Base-by-base conservation (phyloP, 1,284 basidiomycete species). In the Trametes sp. region DNA sequence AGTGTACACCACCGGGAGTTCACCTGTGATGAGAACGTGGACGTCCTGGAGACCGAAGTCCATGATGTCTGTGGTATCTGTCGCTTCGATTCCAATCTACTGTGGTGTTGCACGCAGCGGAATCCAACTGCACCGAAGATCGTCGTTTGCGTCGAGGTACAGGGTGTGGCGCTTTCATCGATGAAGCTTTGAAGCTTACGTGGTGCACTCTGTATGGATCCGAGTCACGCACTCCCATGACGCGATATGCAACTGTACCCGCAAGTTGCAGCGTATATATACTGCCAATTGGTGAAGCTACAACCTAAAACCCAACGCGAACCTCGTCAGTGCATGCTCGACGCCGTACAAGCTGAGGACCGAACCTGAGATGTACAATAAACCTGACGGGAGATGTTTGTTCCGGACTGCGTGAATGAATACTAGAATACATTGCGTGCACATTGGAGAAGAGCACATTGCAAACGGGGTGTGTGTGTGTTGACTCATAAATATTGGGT, bases 11-110 rank as follows among this genome's bases (percentile, higher is more conserved):
- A 35, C 19, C 13, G 0, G 8, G 2, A 24, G 38, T 67, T 19
- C 51, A 76, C 77, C 77, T 62, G 77, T 79, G 10, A 79, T 70
- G 11, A 79, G 69, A 21, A 78, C 77, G 65, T 76, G 75, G 4
- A 76, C 74, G 48, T 69, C 69, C 29, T 75, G 61, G 38, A 78
- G 63, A 31, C 73, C 72, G n/a, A 79, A 67, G 68, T 78, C 74
- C 77, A 78, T 76, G 5, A 7, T 49, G 5, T 28, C 23, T 31
- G 19, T 21, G 9, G 19, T 24, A 28, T n/a, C 35, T 9, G 10
- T 4, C 16, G 14, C 23, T 11, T 41, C 33, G 28, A 48, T 26
- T n/a, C n/a, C n/a, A n/a, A n/a, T n/a, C n/a, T n/a, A n/a, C n/a
- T n/a, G n/a, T n/a, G n/a, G n/a, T n/a, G n/a, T n/a, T n/a, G n/a